Base-by-base conservation (phyloP, 306 rosid species). In the Vachellia collinsii region DNA sequence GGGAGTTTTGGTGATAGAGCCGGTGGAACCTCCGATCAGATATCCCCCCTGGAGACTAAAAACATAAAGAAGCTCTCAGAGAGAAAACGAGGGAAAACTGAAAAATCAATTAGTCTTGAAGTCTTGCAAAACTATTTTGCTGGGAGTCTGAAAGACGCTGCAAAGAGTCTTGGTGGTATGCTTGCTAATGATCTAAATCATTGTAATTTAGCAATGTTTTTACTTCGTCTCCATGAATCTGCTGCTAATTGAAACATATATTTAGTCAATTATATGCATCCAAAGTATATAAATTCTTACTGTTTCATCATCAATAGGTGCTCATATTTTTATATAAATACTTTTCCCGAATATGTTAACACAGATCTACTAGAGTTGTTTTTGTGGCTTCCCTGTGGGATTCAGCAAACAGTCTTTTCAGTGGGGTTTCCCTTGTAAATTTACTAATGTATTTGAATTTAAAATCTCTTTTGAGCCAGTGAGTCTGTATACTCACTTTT, bases 61-160 rank as follows among this genome's bases (percentile, higher is more conserved):
- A 94, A 62, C 69, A 66, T 67, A 25, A 90, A 83, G 84, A 91
- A 88, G 86, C 77, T 85, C n/a, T 81, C 94, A 0, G 87, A 85
- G 82, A 92, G 93, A 68, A 94, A 92, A 77, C 97, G 93, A 13
- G 97, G 97, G 47, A 92, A 94, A 87, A 83, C 97, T 12, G 98
- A 94, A 89, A 94, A 94, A 79, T 90, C 97, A 69, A 83, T 94
- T 59, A 92, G 94, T 84, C 87, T 94, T 22, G 94, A 92, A 51
- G 91, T 94, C 75, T 86, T 94, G 78, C 98, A 91, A 83, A 87
- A 85, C 75, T 88, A 94, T 81, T 94, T 94, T 81, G 84, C 94
- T 36, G 97, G 97, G 74, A 94, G 97, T 71, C 97, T 94, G 65
- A 94, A 94, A 82, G 97, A 94, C 85, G 97, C 98, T 79, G 98